Percentiles rank a stretch among this genome's conserved stretches.
phyloP scores from a whole-genome alignment of 495 filamentous ascomycete genomes.

The Tuber indicum region DNA sequence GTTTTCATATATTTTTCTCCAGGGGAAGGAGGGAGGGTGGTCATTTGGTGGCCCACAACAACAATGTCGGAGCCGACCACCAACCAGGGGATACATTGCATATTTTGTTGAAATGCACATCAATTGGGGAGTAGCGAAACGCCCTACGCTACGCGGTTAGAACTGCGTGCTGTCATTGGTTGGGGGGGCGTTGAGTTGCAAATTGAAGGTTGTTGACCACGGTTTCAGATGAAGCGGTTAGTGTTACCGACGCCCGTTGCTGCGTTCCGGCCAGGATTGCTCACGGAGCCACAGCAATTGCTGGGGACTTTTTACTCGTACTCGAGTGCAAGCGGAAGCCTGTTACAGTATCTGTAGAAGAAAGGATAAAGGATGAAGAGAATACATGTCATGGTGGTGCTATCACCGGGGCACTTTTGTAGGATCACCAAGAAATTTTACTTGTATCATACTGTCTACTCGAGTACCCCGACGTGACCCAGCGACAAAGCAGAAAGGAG shows the following conservation, averaged over 20 bases:
- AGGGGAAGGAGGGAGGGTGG: not conserved
- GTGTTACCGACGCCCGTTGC: not conserved
- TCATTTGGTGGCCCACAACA: not conserved
- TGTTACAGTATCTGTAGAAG: not conserved
- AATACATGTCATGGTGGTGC: not conserved
- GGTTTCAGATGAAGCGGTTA: constrained; percentile 5
- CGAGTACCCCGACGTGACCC: not conserved
- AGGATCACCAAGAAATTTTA: not conserved
- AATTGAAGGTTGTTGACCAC: not conserved
- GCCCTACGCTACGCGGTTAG: not conserved
- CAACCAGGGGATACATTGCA: not conserved
- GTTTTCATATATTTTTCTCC: not conserved
- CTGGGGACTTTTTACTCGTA: not conserved
- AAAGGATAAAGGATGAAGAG: not conserved
- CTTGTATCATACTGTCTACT: not conserved
- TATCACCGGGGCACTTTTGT: not conserved
- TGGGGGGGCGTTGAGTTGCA: not conserved
- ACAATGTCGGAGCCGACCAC: not conserved
- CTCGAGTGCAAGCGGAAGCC: not conserved
- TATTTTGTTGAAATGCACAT: not conserved
- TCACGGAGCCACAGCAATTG: not conserved
- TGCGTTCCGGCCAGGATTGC: not conserved
- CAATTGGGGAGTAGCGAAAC: not conserved
- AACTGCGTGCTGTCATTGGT: not conserved
- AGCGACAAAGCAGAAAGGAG: not conserved